These are phyloP conservation scores for Nakaseomyces glabratus DNA, from an alignment of 1,139 yeast genomes.

Conservation along the genomic window DNA sequence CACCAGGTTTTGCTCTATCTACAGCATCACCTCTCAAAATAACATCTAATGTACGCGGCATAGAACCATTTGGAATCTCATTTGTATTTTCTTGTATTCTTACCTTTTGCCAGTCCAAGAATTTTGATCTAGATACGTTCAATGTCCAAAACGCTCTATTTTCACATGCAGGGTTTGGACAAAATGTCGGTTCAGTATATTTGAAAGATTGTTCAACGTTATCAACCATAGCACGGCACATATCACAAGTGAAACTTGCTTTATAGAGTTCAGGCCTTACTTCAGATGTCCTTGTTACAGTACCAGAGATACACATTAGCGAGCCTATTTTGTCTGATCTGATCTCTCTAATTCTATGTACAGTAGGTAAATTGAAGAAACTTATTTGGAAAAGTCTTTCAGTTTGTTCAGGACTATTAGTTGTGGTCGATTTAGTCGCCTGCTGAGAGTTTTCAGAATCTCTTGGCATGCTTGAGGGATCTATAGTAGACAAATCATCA, in stretches of 20 bases:
- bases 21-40: slow-evolving; percentile 90
- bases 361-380: slow-evolving; percentile 75
- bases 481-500: slow-evolving; percentile 22
- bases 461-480: slow-evolving; percentile 4
- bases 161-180: slow-evolving; percentile 80
- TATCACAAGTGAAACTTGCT: slow-evolving; percentile 84
- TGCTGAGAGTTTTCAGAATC: slow-evolving; percentile 15
- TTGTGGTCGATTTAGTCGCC: slow-evolving; percentile 21
- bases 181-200: slow-evolving; percentile 90
- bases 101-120: slow-evolving; percentile 95
- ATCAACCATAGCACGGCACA: slow-evolving; percentile 76
- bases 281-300: slow-evolving; percentile 94
- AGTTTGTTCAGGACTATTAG: slow-evolving; percentile 31
- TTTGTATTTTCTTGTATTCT: slow-evolving; percentile 91
- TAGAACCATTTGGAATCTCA: slow-evolving; percentile 96
- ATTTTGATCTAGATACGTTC: slow-evolving; percentile 73
- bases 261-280: slow-evolving; percentile 89
- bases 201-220: slow-evolving; percentile 90
- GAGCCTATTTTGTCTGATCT: slow-evolving; percentile 85
- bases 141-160: slow-evolving; percentile 83
- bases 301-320: slow-evolving; percentile 79
- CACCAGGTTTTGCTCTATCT: slow-evolving; percentile 97
- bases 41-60: slow-evolving; percentile 96
- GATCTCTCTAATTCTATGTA: slow-evolving; percentile 80
- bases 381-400: slow-evolving; percentile 85